Conservation (phyloP, 2,329 filamentous ascomycete species). For the Ophiostoma angusticollis region DNA sequence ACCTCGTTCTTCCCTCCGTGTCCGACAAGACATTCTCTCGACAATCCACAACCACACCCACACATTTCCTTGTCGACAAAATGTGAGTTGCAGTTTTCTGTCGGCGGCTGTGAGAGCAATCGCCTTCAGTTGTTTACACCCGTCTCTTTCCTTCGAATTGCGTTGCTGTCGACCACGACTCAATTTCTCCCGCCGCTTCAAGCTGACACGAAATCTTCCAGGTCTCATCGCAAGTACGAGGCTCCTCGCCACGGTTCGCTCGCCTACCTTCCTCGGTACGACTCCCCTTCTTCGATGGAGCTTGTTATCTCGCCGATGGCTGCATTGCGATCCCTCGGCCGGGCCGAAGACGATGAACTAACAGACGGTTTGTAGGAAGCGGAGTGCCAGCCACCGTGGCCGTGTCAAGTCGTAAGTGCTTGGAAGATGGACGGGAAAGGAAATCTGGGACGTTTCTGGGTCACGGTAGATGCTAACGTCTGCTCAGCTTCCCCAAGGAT, state of each 20-base stretch:
- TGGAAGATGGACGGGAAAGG: not conserved
- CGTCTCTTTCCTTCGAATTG: not conserved
- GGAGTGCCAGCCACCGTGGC: conserved; percentile 16
- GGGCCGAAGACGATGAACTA: conserved; percentile 6
- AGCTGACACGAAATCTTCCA: conserved; percentile 18
- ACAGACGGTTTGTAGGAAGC: conserved; percentile 13
- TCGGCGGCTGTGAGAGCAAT: not conserved
- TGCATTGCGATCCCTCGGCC: not conserved
- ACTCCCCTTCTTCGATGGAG: conserved; percentile 1
- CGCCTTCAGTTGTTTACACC: not conserved
- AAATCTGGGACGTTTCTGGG: no score
- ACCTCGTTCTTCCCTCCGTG: conserved; percentile 4
- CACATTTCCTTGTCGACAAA: conserved; percentile 8
- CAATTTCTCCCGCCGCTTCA: no score
- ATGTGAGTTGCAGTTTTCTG: conserved; percentile 7
- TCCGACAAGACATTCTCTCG: conserved; percentile 9
- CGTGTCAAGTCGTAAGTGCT: conserved; percentile 85
- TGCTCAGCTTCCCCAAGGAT: conserved; percentile 97
- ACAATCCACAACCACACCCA: conserved; percentile 8
- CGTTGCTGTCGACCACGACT: not conserved
- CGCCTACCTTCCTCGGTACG: conserved; percentile 55
- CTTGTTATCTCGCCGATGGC: no score
- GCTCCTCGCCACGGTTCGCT: conserved; percentile 92
- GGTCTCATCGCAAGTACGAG: conserved; percentile 51
- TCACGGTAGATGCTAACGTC: conserved; percentile 9